Conservation (phyloP, 306 rosid species). For the Urtica urens region DNA sequence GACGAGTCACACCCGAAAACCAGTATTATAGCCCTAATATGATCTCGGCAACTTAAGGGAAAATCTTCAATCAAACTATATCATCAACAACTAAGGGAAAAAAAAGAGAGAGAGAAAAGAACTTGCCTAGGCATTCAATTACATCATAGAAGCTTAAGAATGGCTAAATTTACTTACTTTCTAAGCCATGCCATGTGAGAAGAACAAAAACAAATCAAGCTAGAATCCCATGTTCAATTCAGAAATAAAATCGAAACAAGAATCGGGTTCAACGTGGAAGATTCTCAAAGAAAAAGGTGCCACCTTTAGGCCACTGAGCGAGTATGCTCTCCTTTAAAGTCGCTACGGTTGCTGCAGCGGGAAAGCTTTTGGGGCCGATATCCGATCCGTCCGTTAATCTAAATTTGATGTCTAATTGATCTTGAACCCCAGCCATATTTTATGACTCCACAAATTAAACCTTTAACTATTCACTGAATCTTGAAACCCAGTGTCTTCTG, state of each 20-base stretch:
- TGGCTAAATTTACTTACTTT: not conserved
- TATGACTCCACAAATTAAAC: conserved; percentile 11
- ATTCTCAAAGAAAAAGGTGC: conserved; percentile 3
- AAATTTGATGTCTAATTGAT: conserved; percentile 77
- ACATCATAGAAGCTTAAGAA: not conserved
- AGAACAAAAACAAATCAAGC: too few species aligned
- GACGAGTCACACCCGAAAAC: too few species aligned
- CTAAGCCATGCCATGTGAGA: too few species aligned
- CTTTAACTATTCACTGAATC: conserved; percentile 1
- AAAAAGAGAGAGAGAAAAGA: too few species aligned
- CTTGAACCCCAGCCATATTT: conserved; percentile 64
- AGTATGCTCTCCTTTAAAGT: conserved; percentile 70
- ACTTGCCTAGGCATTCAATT: too few species aligned
- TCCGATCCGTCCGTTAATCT: conserved; percentile 73
- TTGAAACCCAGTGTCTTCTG: conserved; percentile 8
- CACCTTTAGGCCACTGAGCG: conserved; percentile 94
- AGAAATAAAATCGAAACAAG: too few species aligned
- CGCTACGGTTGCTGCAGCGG: conserved; percentile 65
- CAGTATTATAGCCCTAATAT: too few species aligned
- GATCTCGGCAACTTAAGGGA: too few species aligned
- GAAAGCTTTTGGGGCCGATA: conserved; percentile 73
- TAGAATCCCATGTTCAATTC: too few species aligned
- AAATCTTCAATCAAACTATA: too few species aligned
- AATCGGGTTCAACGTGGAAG: not conserved
- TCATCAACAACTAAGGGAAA: too few species aligned